Evolutionary conservation across 192 early-diverging fungal species (phyloP), one percentile per base, ranked within the genome.

Genomic region (Borealophlyctis nickersoniae): DNA sequence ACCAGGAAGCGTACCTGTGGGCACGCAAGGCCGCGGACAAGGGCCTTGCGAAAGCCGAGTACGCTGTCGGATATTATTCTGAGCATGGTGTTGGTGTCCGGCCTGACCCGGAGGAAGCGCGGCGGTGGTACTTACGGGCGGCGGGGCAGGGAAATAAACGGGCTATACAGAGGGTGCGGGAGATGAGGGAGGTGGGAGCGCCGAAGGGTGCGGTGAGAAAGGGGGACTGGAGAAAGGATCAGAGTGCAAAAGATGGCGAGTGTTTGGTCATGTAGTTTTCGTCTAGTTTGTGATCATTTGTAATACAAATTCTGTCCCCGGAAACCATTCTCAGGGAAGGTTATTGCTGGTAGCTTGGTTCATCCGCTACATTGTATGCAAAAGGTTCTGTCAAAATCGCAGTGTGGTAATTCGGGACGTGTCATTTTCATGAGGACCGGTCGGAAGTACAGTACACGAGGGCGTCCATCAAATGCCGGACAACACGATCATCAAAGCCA

Each of bases 1-100:
- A 98, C 73, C 84, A 82, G 24, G 91, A 98, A 72, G 95, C 97
- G n/a, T 99, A 95, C 68, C 75, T 93, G 63, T 99, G 97, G 97
- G 95, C 97, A 19, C 84, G 92, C 22, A 91, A 92, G 58, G 92
- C 97, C 16, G 97, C 97, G 0, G 94, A 96, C 67, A 95, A 91
- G 73, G 91, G 92, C 13, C 79, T 93, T 29, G 87, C 94, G 14
- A 95, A 96, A 75, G 97, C 95, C 16, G 95, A 98, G 72, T 98
- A 93, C 66, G 94, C 95, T 1, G 89, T 99, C 5, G 97, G 93
- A 4, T 96, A 96, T 73, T 99, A 92, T 72, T 83, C 85, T 36
- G 94, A 99, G 75, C 84, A 79, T 62, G 95, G 94, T 30, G 90
- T 96, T 50, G 96, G 96, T 31, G 86, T 90, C 0, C 72, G 79